Conservation (phyloP, 257 asterid genomes). For the Striga asiatica region DNA sequence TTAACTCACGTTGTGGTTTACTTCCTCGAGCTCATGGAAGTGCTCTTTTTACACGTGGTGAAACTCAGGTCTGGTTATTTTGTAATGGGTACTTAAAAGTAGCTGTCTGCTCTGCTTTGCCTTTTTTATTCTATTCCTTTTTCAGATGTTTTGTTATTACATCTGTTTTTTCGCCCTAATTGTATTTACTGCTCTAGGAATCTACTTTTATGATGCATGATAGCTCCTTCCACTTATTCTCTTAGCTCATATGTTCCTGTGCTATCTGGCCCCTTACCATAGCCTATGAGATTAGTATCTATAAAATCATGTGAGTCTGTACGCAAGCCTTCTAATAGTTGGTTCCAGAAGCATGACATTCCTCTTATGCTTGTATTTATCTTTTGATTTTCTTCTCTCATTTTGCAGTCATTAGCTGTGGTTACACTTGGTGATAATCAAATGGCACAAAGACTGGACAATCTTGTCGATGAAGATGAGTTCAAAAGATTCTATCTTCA, state of each 20-base stretch:
- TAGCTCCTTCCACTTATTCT: background rate
- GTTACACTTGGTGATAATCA: conserved; percentile 92
- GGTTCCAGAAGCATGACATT: conserved; percentile 8
- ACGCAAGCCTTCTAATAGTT: background rate
- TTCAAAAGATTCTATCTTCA: conserved; percentile 96
- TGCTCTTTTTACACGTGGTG: conserved; percentile 97
- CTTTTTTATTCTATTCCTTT: conserved; percentile 5
- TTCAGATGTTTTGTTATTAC: background rate
- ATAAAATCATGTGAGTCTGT: conserved; percentile 5
- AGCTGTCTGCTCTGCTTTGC: background rate
- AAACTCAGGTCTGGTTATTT: conserved; percentile 68
- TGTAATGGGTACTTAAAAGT: conserved; percentile 13
- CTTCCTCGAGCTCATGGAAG: conserved; percentile 99
- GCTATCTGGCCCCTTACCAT: background rate
- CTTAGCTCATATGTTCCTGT: background rate
- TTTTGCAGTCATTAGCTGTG: conserved; percentile 72
- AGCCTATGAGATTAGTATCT: too few species aligned
- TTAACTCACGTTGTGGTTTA: conserved; percentile 71
- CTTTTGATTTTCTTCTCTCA: conserved; percentile 7
- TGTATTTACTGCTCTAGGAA: background rate
- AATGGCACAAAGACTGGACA: conserved; percentile 93
- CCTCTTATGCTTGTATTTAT: conserved; percentile 5
- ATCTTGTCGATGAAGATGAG: conserved; percentile 90
- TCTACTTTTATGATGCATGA: background rate
- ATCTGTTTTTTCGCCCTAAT: background rate